A percentile compares a stretch with the other conserved stretches of the same genome.
phyloP scores from a whole-genome alignment of 1,284 basidiomycete species.

The Ustilago crameri region DNA sequence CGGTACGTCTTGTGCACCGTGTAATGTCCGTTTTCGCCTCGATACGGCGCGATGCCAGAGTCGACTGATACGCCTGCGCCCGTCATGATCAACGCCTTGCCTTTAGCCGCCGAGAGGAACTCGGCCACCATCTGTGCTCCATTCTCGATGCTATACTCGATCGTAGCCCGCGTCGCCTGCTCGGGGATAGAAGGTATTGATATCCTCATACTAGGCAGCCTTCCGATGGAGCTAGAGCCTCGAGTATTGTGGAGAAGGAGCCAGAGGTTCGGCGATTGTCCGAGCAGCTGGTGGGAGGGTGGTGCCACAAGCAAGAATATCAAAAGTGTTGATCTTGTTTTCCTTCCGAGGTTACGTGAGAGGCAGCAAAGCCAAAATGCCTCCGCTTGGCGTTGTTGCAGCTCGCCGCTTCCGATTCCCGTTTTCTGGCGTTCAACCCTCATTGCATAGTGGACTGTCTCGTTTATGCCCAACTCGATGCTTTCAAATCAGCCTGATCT shows the following conservation, averaged over 20 bases:
- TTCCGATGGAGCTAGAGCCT: neutral
- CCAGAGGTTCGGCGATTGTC: too few relatives aligned
- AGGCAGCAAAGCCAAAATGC: constrained; percentile 5
- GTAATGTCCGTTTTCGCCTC: constrained; percentile 64
- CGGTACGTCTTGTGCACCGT: constrained; percentile 62
- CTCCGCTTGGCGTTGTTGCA: neutral
- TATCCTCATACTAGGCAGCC: constrained; percentile 54
- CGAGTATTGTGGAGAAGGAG: too few relatives aligned
- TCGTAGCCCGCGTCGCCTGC: constrained; percentile 24
- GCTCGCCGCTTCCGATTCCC: neutral
- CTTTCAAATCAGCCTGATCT: too few relatives aligned
- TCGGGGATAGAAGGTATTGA: constrained; percentile 65
- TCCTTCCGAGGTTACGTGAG: neutral
- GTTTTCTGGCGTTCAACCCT: neutral
- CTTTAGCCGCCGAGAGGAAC: constrained; percentile 43
- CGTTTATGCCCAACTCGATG: too few relatives aligned
- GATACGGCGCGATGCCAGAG: constrained; percentile 66
- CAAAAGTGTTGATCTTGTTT: constrained; percentile 8
- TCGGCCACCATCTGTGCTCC: constrained; percentile 46
- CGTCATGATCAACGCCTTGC: constrained; percentile 54
- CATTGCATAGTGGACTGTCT: too few relatives aligned
- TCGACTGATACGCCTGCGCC: constrained; percentile 67
- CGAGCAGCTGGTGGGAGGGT: too few relatives aligned
- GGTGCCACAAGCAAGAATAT: neutral
- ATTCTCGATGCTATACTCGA: constrained; percentile 45